A percentile compares a stretch with the other conserved stretches of the same genome.
Conservation (phyloP, 345 rosid genomes). For the Populus alba region DNA sequence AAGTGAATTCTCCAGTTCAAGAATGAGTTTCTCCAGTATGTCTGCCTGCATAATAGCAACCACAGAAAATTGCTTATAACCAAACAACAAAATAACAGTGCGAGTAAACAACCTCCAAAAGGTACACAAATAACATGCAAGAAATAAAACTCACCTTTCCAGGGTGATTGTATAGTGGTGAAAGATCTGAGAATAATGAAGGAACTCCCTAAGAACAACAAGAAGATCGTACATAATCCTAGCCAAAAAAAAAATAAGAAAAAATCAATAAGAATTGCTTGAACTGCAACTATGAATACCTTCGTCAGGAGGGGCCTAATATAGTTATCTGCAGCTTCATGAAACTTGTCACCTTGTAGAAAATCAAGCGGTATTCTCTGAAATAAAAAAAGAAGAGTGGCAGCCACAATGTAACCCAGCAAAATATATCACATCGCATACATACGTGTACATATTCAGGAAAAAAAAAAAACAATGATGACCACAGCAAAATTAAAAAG, state of each 20-base stretch:
- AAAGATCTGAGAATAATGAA: conserved; percentile 93
- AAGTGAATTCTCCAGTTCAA: conserved; percentile 83
- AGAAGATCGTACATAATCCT: conserved; percentile 12
- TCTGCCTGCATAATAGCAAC: conserved; percentile 61
- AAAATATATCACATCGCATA: neutral
- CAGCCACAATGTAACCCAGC: neutral
- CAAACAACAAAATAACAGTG: neutral
- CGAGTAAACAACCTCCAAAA: neutral
- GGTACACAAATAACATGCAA: conserved; percentile 4
- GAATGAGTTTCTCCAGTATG: conserved; percentile 71
- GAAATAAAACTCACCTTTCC: conserved; percentile 60
- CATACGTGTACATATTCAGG: neutral
- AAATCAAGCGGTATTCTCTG: conserved; percentile 98
- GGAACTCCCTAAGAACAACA: conserved; percentile 77
- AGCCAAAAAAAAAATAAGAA: neutral
- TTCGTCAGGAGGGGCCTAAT: conserved; percentile 82
- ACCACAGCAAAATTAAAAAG: neutral
- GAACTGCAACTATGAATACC: conserved; percentile 37
- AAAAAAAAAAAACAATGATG: neutral
- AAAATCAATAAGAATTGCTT: conserved; percentile 3
- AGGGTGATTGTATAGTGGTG: conserved; percentile 77
- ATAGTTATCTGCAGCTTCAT: conserved; percentile 75
- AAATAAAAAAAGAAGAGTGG: neutral
- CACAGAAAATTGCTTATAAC: conserved; percentile 6
- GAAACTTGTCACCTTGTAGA: conserved; percentile 74